Conservation (phyloP, 257 asterid species). For the Scutellaria barbata region DNA sequence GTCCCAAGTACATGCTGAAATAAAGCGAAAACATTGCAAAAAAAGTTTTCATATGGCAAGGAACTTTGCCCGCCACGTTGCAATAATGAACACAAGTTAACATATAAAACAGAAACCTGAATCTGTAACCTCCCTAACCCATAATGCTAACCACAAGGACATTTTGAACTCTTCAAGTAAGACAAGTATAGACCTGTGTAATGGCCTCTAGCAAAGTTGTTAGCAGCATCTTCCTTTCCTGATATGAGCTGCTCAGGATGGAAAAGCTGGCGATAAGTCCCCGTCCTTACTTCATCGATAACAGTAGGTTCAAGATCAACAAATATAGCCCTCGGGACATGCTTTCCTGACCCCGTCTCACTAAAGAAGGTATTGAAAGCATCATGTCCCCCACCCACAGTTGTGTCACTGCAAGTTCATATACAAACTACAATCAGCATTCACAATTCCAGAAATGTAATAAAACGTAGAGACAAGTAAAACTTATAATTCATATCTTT, state of each 20-base stretch:
- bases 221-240: slow-evolving; percentile 96
- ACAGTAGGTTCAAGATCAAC: slow-evolving; percentile 95
- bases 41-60: neutral
- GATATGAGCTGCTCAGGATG: slow-evolving; percentile 96
- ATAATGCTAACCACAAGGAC: neutral
- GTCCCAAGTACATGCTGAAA: neutral
- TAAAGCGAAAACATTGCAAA: too few relatives aligned
- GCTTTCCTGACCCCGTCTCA: slow-evolving; percentile 91
- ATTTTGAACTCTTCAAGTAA: neutral
- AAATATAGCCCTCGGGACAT: slow-evolving; percentile 88
- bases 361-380: slow-evolving; percentile 93
- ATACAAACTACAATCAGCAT: slow-evolving; percentile 26
- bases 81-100: neutral
- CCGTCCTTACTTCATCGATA: slow-evolving; percentile 82
- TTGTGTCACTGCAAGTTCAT: slow-evolving; percentile 65
- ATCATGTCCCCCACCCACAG: slow-evolving; percentile 75
- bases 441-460: neutral
- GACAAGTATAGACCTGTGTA: slow-evolving; percentile 59
- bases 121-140: neutral
- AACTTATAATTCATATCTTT: neutral
- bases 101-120: slow-evolving; percentile 18
- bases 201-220: slow-evolving; percentile 90
- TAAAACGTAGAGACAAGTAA: neutral
- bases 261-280: slow-evolving; percentile 89
- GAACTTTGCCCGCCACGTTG: neutral